Evolutionary conservation across 768 basidiomycete genomes (phyloP), one percentile per base, ranked within the genome.

Genomic region (Mycena olivaceomarginata): DNA sequence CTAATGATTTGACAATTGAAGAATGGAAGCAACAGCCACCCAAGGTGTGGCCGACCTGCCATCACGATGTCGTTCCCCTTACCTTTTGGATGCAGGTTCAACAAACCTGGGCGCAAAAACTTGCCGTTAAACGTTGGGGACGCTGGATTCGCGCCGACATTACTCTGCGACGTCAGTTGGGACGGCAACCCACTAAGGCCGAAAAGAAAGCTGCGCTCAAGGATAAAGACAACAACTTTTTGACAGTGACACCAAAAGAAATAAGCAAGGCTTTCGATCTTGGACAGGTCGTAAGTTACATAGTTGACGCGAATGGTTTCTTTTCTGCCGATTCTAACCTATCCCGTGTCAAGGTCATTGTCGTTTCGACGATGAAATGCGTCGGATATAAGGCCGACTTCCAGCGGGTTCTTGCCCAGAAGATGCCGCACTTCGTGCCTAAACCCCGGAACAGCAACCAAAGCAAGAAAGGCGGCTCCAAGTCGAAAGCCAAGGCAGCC

Each of bases 11-110:
- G 56, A 83, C 81, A 0, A 65, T 76, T 9, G 70, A 77, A 60
- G 85, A 86, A 76, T 87, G 85, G 85, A 69, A 69, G 20, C 76
- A 72, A 18, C 76, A 77, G 40, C 15, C 70, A 0, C 22, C 51
- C 1, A 39, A 68, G 22, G 76, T 69, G 10, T 7, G 51, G 57
- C 46, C 31, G 9, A 0, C 12, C 45, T 31, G 20, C 51, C 16
- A 25, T 56, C 43, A 15, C 25, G 45, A 31, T 62, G 15, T n/a
- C 20, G 15, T 20, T 7, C 20, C 11, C 20, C 2, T 31, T 62
- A 63, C 8, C 45, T 16, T 20, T 2, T 25, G 1, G 12, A 56
- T 31, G 31, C 60, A 77, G 76, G 76, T 77, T 5, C 59, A 37
- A 9, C 63, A 56, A 39, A 65, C 10, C 7, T 77, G 76, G 76